These are phyloP conservation scores for Pseudogymnoascus sp. DNA, from an alignment of 2,329 filamentous ascomycete genomes.

Conservation along the genomic window DNA sequence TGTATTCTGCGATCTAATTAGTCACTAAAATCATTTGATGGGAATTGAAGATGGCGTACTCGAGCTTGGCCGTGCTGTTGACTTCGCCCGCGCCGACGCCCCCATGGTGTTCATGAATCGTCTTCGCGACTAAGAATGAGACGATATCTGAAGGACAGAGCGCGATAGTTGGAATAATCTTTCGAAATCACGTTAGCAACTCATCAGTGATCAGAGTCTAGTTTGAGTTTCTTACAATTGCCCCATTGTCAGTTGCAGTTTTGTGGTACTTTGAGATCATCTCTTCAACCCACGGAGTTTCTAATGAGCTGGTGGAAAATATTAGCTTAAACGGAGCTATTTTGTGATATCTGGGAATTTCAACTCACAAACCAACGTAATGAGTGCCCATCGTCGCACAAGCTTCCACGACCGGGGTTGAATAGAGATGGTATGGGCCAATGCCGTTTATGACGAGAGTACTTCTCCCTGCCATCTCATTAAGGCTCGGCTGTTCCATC, in stretches of 20 bases:
- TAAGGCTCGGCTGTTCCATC: constrained; percentile 9
- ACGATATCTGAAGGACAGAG: constrained; percentile 9
- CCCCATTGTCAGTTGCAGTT: constrained; percentile 3
- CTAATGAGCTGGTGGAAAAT: constrained; percentile 9
- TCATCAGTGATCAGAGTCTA: neutral
- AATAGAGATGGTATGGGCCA: constrained; percentile 55
- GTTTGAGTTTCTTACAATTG: constrained; percentile 7
- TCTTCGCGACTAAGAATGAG: constrained; percentile 3
- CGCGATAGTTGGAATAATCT: constrained; percentile 12
- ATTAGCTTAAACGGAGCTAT: neutral
- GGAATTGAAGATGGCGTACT: neutral
- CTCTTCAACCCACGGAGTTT: constrained; percentile 13
- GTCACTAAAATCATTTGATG: neutral
- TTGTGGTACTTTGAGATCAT: constrained; percentile 11
- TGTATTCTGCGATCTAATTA: neutral
- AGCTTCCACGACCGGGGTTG: constrained; percentile 54
- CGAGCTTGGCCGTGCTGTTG: constrained; percentile 11
- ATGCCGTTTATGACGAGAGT: constrained; percentile 51
- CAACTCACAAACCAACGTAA: constrained; percentile 50
- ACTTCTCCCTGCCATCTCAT: constrained; percentile 27
- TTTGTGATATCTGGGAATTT: too few relatives aligned
- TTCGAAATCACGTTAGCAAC: neutral
- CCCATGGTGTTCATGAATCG: neutral
- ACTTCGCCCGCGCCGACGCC: neutral
- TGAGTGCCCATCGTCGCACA: constrained; percentile 58